Base-by-base conservation (phyloP, 805 yeast species). In the Wickerhamomyces sydowiorum region DNA sequence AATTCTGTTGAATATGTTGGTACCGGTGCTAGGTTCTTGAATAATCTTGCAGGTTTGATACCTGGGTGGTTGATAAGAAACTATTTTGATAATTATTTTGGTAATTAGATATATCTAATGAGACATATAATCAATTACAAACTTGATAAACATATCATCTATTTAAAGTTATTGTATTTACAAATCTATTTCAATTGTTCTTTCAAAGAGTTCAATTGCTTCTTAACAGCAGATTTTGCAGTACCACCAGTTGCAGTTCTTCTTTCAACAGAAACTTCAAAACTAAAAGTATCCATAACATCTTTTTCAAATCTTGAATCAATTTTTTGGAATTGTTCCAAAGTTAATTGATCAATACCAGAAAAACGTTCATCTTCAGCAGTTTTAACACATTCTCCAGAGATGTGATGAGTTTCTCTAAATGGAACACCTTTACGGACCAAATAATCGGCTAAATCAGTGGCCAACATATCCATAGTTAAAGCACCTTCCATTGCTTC, bases 381-480 rank as follows among this genome's bases (percentile, higher is more conserved):
- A 36, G 68, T 64, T 48, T 95, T 80, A 36, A 93, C 99, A 69
- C 97, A 93, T 65, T 89, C 96, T 43, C 99, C 99, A 7, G 97
- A 88, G 47, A 93, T 93, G 65, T 93, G 98, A 69, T 93, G 99
- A 1, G 99, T 93, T 68, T 93, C 98, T 72, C 99, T 87, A 71
- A 93, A 93, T 43, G 99, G 99, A 51, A 93, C 99, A 46, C 99
- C 99, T 65, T 84, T 90, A 70, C 96, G 83, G 39, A 93, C 99
- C 51, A 93, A 74, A 64, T 93, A 93, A 64, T 93, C 99, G 32
- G 99, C 99, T 54, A 93, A 75, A 63, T 93, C 99, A 25, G 99
- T 93, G 18, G 99, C 99, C 55, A 93, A 76, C 99, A 93, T 93
- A 66, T 93, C 99, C 96, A 91, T 91, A 23, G 98, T 90, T 56